Base-by-base conservation (phyloP, 2,329 filamentous ascomycete species). In the Fusarium denticulatum region DNA sequence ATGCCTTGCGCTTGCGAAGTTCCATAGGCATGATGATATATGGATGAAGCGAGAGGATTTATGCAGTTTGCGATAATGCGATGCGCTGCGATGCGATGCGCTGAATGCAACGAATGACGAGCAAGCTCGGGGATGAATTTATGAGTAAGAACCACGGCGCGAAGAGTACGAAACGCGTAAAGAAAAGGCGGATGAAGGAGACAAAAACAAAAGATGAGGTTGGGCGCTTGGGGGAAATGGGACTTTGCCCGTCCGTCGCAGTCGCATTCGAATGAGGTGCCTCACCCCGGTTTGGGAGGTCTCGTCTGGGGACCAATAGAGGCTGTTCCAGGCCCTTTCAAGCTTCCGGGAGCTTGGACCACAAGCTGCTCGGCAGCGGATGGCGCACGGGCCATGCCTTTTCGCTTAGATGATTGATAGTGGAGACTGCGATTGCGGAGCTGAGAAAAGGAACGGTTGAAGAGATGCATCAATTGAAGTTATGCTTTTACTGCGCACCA, bases 1-100 rank as follows among this genome's bases (percentile, higher is more conserved):
- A 82, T 74, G 88, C 87, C 82, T 90, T 90, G 84, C 89, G 88
- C 84, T 91, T 90, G 82, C 89, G 86, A 47, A 91, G 84, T 78
- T 87, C 87, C 76, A 87, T 85, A 71, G 88, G 87, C 89, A 91
- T 90, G 67, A 39, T 71, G 61, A 57, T 74, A 49, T 63, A n/a
- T 60, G 59, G 63, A 42, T 49, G 60, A 26, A 53, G 50, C 57
- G 50, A 45, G 37, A 43, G 49, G 32, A 30, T 49, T 60, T 71
- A 64, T 62, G 60, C 45, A 55, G 62, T 56, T 62, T 60, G 43
- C 53, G 64, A 67, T 63, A 57, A 59, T 60, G 74, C 55, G 63
- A 68, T 61, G 74, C 49, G 63, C 67, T 60, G 74, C 49, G 61
- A 69, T 68, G 47, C 64, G 62, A 67, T 71, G 65, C 69, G 71